phyloP scores from a whole-genome alignment of 2,329 filamentous ascomycete species.

The Pyrenophora graminea region DNA sequence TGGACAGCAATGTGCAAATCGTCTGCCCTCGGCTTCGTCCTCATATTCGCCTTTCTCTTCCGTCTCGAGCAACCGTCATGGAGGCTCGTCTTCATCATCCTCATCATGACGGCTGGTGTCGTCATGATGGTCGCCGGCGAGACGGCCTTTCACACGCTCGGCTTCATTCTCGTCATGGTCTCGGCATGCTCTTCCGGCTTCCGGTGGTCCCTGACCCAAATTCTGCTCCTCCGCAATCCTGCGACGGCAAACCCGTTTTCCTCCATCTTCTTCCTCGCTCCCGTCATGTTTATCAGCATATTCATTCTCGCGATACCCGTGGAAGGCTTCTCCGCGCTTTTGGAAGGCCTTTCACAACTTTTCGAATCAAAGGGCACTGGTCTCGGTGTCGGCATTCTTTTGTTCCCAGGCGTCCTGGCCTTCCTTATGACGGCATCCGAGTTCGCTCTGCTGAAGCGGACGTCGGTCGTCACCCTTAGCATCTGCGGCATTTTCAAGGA shows the following conservation, averaged over 20 bases:
- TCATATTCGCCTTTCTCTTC: conserved; percentile 93
- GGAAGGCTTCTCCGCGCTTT: conserved; percentile 74
- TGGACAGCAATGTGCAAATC: conserved; percentile 89
- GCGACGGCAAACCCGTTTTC: conserved; percentile 96
- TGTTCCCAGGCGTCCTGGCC: conserved; percentile 89
- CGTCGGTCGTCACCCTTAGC: conserved; percentile 91
- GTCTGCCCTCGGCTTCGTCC: conserved; percentile 90
- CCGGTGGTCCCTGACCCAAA: conserved; percentile 97
- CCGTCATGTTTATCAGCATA: conserved; percentile 89
- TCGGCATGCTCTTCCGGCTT: conserved; percentile 96
- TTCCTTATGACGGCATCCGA: conserved; percentile 97
- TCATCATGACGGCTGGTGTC: conserved; percentile 88
- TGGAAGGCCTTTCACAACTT: conserved; percentile 67
- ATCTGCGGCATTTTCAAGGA: conserved; percentile 99
- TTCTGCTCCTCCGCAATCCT: conserved; percentile 88
- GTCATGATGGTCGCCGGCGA: conserved; percentile 99
- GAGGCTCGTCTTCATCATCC: conserved; percentile 84
- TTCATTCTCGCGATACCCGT: conserved; percentile 80
- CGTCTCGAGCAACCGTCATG: conserved; percentile 85
- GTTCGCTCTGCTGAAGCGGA: conserved; percentile 92
- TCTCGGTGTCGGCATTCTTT: conserved; percentile 70
- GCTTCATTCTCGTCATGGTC: conserved; percentile 89
- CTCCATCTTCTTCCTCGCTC: conserved; percentile 95
- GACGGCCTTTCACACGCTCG: conserved; percentile 81
- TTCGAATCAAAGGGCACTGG: conserved; percentile 68